Conservation (phyloP, 2,329 filamentous ascomycete species). For the Ophiostoma pallidulum region DNA sequence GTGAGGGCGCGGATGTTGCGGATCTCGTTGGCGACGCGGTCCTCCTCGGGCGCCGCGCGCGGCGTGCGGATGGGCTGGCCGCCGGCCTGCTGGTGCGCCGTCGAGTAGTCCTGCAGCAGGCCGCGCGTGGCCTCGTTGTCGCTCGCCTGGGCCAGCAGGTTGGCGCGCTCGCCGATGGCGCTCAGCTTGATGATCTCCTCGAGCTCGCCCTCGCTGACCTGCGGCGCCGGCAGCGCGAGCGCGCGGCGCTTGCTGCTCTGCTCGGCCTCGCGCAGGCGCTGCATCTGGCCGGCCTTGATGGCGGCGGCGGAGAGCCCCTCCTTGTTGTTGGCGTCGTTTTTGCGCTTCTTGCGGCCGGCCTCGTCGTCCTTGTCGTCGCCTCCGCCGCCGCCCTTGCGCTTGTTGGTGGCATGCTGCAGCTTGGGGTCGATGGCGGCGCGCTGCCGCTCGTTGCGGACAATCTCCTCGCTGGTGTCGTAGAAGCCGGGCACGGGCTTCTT, state of each 20-base stretch:
- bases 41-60: conserved; percentile 81
- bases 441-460: conserved; percentile 70
- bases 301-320: conserved; percentile 67
- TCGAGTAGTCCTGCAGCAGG: conserved; percentile 74
- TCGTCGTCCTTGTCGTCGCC: conserved; percentile 56
- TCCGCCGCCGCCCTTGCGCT: conserved; percentile 86
- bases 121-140: conserved; percentile 81
- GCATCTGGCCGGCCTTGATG: conserved; percentile 85
- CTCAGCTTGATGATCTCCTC: conserved; percentile 99
- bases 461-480: conserved; percentile 84
- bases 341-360: conserved; percentile 53
- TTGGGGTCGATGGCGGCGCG: conserved; percentile 81
- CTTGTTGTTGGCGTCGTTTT: conserved; percentile 87
- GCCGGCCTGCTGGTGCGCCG: conserved; percentile 59
- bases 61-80: conserved; percentile 82
- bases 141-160: conserved; percentile 60
- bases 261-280: conserved; percentile 90
- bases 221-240: conserved; percentile 76
- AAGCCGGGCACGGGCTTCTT: conserved; percentile 83
- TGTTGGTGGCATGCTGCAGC: conserved; percentile 72
- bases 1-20: conserved; percentile 86
- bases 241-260: conserved; percentile 86
- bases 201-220: conserved; percentile 85
- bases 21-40: conserved; percentile 93
- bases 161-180: conserved; percentile 81